Evolutionary conservation across 1,139 yeast genomes (phyloP).

Genomic region (Geotrichum macrosporum): DNA sequence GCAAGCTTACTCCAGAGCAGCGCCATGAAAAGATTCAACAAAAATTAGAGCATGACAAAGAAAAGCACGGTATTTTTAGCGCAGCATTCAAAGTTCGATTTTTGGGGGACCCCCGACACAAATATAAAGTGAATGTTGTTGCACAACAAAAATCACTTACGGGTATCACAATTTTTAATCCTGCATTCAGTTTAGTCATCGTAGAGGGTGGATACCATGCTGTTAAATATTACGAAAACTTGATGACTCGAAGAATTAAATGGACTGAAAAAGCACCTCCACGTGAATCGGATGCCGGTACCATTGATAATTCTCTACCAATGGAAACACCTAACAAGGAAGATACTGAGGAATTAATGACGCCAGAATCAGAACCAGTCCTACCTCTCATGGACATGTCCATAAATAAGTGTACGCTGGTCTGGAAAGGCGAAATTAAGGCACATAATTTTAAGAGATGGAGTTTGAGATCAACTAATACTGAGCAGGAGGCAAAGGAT

Average conservation of each 20-base stretch:
- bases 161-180: constrained; percentile 52
- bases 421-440: constrained; percentile 75
- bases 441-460: constrained; percentile 56
- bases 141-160: constrained; percentile 65
- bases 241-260: constrained; percentile 58
- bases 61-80: constrained; percentile 52
- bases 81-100: constrained; percentile 55
- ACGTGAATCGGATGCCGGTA: constrained; percentile 24
- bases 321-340: constrained; percentile 4
- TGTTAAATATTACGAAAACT: constrained; percentile 56
- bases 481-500: constrained; percentile 54
- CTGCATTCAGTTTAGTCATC: constrained; percentile 54
- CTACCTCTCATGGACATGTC: constrained; percentile 40
- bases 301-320: background rate
- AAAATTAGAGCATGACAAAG: constrained; percentile 49
- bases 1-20: constrained; percentile 61
- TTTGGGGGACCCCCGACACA: constrained; percentile 60
- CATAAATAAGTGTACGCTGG: constrained; percentile 48
- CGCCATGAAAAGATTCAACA: constrained; percentile 44
- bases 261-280: constrained; percentile 56
- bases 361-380: background rate
- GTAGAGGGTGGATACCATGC: constrained; percentile 69
- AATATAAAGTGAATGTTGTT: constrained; percentile 70
- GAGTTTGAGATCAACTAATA: constrained; percentile 50
- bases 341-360: constrained; percentile 5